Evolutionary conservation across 306 rosid genomes (phyloP).

Genomic region (Ormosia semicastrata): DNA sequence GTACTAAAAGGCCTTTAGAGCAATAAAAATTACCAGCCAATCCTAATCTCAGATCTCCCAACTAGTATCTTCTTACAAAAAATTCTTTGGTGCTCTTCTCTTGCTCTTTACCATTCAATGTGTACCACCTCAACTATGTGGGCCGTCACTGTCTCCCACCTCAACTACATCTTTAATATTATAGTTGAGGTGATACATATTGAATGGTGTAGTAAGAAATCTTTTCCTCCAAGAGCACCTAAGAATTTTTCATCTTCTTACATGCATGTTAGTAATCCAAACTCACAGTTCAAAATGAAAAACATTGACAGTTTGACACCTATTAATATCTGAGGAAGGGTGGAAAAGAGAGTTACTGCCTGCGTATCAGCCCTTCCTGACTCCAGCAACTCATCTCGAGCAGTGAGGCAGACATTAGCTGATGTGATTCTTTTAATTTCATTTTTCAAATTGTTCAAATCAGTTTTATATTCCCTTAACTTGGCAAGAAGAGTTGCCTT

Average conservation of each 20-base stretch:
- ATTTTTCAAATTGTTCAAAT: conserved; percentile 48
- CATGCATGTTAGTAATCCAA: conserved; percentile 3
- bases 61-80: background rate
- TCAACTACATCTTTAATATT: no score
- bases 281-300: background rate
- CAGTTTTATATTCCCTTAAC: conserved; percentile 54
- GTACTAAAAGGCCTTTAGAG: background rate
- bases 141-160: no score
- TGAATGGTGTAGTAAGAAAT: no score
- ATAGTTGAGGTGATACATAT: no score
- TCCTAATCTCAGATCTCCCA: background rate
- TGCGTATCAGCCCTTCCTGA: conserved; percentile 43
- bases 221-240: no score
- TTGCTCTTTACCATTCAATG: no score
- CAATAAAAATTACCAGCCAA: background rate
- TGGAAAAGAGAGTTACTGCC: conserved; percentile 30
- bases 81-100: no score
- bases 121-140: no score
- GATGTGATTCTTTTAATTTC: conserved; percentile 46
- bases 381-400: conserved; percentile 50
- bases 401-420: conserved; percentile 22
- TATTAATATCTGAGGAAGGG: conserved; percentile 9
- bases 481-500: conserved; percentile 59
- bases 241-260: background rate
- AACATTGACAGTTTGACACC: background rate